Evolutionary conservation across 2,329 filamentous ascomycete species (phyloP), one percentile per base, ranked within the genome.

Genomic region (Corniculantispora saksenae): DNA sequence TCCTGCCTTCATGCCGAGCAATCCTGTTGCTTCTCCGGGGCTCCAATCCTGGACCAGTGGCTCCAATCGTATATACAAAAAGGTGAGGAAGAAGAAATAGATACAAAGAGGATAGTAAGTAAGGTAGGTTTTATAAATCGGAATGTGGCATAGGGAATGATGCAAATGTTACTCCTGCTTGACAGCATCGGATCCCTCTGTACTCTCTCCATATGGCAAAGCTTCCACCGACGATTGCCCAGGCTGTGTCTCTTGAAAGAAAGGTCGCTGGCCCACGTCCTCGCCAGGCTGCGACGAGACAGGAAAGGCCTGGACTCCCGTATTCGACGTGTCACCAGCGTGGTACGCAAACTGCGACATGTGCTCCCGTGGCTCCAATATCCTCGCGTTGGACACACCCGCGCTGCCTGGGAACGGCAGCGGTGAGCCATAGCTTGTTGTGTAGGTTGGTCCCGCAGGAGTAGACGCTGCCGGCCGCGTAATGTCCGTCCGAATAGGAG

Each of bases 1-100:
- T 35, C 19, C 45, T 29, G 40, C 29, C 61, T 58, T 51, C 47
- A 59, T 35, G 55, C 62, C 55, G 47, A 59, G 62, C 62, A 64
- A 64, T 47, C 62, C 60, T 58, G 62, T 54, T 64, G 62, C 62
- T 64, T 23, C 45, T 32, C 55, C 55, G 27, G 62, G 55, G 62
- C 47, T 32, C 54, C 19, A 57, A 35, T 32, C 25, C 54, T 57
- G 47, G 54, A 43, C 32, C 21, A n/a, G 21, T 54, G 55, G 61
- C 54, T 58, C 35, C 23, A 12, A 63, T 51, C 17, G 58, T 64
- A 64, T 64, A 58, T 54, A 64, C 55, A 64, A 54, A 27, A 61
- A 61, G 45, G 13, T 38, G 25, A 43, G 19, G 23, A n/a, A 54
- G 45, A 38, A 32, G 53, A 19, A 32, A 62, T 35, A 48, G 32